Evolutionary conservation across 2,329 filamentous ascomycete genomes (phyloP).

Genomic region (Zarea fungicola): DNA sequence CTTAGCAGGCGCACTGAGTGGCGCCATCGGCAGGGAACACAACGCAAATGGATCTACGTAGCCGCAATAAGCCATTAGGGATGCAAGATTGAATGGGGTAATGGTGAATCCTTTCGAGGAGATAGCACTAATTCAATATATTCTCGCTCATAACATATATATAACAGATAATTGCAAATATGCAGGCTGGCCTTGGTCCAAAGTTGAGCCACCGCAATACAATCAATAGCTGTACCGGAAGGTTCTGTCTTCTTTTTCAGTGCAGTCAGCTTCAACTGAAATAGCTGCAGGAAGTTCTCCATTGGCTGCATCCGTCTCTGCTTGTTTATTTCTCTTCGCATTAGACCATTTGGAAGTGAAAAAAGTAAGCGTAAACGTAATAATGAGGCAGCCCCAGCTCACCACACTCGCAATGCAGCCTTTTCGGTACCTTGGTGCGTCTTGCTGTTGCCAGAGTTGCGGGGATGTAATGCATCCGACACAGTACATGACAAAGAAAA

Average conservation of each 20-base stretch:
- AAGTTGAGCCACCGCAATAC: too few relatives aligned
- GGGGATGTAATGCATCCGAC: slow-evolving; percentile 27
- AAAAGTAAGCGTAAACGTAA: slow-evolving; percentile 29
- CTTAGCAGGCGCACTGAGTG: too few relatives aligned
- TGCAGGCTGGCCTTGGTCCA: too few relatives aligned
- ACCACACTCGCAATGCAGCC: slow-evolving; percentile 42
- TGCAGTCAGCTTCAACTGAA: slow-evolving; percentile 26
- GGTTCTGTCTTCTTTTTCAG: slow-evolving; percentile 29
- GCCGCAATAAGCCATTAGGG: too few relatives aligned
- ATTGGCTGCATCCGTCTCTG: background rate
- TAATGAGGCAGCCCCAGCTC: slow-evolving; percentile 36
- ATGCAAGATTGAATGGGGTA: too few relatives aligned
- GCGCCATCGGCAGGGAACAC: too few relatives aligned
- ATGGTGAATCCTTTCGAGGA: too few relatives aligned
- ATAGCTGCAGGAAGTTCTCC: slow-evolving; percentile 18
- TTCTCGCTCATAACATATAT: too few relatives aligned
- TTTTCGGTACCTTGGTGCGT: slow-evolving; percentile 40
- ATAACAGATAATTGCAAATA: too few relatives aligned
- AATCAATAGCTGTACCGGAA: slow-evolving; percentile 27
- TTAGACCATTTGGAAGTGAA: slow-evolving; percentile 32
- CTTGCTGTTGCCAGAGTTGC: slow-evolving; percentile 42
- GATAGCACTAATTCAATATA: too few relatives aligned
- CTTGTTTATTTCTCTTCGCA: slow-evolving; percentile 18
- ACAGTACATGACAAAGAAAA: slow-evolving; percentile 48
- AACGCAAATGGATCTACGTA: too few relatives aligned